Percentiles rank a stretch among this genome's conserved stretches.
These are phyloP conservation scores for Paecilomyces dactylethromorphus DNA, from an alignment of 2,329 filamentous ascomycete genomes.

Conservation along the genomic window DNA sequence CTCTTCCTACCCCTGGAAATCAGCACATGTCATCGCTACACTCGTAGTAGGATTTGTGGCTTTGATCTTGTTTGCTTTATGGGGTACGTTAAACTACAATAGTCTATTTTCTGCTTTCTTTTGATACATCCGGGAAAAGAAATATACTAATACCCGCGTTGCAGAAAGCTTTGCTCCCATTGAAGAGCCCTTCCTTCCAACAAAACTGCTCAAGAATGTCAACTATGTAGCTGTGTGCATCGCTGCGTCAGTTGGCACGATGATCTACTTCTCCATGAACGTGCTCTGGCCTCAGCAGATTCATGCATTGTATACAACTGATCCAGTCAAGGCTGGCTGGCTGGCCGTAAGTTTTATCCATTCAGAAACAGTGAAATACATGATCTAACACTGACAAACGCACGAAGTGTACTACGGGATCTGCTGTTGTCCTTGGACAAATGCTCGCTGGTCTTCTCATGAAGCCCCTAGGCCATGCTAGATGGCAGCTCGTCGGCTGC, in stretches of 20 bases:
- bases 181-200: constrained; percentile 37
- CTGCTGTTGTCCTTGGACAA: constrained; percentile 37
- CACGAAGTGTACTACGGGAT: constrained; percentile 26
- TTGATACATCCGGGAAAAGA: background rate
- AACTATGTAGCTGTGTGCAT: constrained; percentile 35
- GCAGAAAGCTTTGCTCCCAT: constrained; percentile 30
- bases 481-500: constrained; percentile 11
- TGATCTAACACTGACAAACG: background rate
- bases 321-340: constrained; percentile 35
- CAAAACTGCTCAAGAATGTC: constrained; percentile 36
- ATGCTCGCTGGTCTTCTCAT: constrained; percentile 21
- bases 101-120: background rate
- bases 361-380: background rate
- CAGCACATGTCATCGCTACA: constrained; percentile 28
- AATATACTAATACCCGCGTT: background rate
- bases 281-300: constrained; percentile 43
- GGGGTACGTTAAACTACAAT: constrained; percentile 17
- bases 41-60: constrained; percentile 33
- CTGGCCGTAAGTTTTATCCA: constrained; percentile 22
- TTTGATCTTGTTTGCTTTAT: constrained; percentile 31
- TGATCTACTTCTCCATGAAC: constrained; percentile 41
- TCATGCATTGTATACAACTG: constrained; percentile 33
- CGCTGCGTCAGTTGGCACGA: constrained; percentile 35
- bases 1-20: constrained; percentile 37
- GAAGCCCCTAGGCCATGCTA: constrained; percentile 10